Base-by-base conservation (phyloP, 495 filamentous ascomycete species). In the Aspergillus incahuasiensis region DNA sequence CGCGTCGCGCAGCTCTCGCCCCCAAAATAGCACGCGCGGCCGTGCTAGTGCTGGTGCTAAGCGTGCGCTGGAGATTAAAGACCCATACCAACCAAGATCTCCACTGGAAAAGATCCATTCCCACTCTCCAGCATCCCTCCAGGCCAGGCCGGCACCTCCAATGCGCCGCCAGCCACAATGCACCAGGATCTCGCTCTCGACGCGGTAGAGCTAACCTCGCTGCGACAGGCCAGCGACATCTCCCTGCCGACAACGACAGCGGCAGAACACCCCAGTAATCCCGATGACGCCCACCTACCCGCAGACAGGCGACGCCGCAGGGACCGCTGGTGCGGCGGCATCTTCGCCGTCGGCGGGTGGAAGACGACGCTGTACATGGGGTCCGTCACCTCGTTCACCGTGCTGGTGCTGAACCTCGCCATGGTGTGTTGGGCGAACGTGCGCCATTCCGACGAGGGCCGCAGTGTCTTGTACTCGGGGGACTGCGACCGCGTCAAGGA, bases 331-430 rank as follows among this genome's bases (percentile, higher is more conserved):
- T 35, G 32, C 12, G 32, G 32, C 8, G 32, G 12, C 2, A 35
- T 35, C 6, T 15, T 5, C 19, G 20, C 42, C 5, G 18, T 38
- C 15, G 44, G 41, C 2, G 34, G 41, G 34, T 55, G 52, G 52
- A 43, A 34, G 35, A 30, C 12, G 8, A 55, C 52, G 8, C 52
- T 55, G 0, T 55, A 45, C 19, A 32, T 55, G 25, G 52, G 25
- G 1, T 30, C 43, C 1, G 21, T 32, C 2, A 35, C n/a, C 20
- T 47, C 32, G 22, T 38, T 48, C 34, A 38, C 46, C 15, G 43
- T 55, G 12, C 42, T 55, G 6, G 16, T 44, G 1, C 28, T 55
- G 19, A 55, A 55, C 16, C 5, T 55, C 1, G 52, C n/a, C 8
- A 47, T 55, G 25, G 8, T 55, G 3, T 40, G 38, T 6, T 55